phyloP scores from a whole-genome alignment of 192 early-diverging fungal species.

The Coemansia sp. region DNA sequence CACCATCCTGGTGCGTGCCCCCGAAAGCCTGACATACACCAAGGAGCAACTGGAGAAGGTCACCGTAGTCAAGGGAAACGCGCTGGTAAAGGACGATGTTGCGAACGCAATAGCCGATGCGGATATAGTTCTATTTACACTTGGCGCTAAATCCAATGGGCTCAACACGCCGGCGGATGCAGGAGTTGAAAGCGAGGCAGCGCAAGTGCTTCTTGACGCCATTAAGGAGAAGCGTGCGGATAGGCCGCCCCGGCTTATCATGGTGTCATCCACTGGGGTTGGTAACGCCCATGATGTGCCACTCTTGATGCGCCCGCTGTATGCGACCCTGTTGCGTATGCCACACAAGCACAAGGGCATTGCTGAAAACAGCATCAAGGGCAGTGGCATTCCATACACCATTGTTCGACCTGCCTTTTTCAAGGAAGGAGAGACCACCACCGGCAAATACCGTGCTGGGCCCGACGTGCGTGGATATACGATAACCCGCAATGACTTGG shows the following conservation, averaged over 20 bases:
- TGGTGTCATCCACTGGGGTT: conserved; percentile 50
- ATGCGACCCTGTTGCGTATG: conserved; percentile 12
- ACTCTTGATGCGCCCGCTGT: conserved; percentile 25
- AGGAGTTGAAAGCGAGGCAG: conserved; percentile 28
- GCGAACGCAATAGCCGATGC: conserved; percentile 35
- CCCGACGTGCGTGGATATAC: conserved; percentile 44
- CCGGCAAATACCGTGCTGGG: conserved; percentile 35
- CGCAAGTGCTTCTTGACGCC: conserved; percentile 13
- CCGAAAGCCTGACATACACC: conserved; percentile 44
- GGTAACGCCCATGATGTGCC: conserved; percentile 35
- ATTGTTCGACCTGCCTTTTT: conserved; percentile 53
- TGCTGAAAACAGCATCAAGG: conserved; percentile 31
- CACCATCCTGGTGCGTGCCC: conserved; percentile 41
- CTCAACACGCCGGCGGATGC: conserved; percentile 17
- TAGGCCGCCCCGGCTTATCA: conserved; percentile 35
- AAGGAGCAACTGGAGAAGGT: conserved; percentile 37
- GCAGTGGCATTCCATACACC: conserved; percentile 42
- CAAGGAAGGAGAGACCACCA: conserved; percentile 33
- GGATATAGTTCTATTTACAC: conserved; percentile 38
- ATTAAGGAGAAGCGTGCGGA: conserved; percentile 26
- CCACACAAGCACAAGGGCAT: conserved; percentile 37
- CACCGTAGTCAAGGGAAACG: conserved; percentile 47
- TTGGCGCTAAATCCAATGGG: conserved; percentile 34
- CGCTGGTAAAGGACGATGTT: conserved; percentile 29
- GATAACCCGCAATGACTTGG: conserved; percentile 54